Percentiles rank a stretch among this genome's conserved stretches.
Evolutionary conservation across 768 basidiomycete species (phyloP).

Genomic region (Phaeotremella fagi): DNA sequence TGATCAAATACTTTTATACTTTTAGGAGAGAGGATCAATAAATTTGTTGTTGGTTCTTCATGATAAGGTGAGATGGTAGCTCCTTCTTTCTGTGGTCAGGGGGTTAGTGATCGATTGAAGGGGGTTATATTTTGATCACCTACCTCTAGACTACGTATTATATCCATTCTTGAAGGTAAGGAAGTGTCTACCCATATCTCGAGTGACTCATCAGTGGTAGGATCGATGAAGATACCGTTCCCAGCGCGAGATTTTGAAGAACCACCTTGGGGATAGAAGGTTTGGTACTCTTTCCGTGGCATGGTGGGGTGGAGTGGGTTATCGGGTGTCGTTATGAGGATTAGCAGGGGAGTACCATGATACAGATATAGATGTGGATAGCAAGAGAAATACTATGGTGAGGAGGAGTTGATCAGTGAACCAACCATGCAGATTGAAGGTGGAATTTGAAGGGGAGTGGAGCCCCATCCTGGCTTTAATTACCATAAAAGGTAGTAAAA

Average conservation of each 20-base stretch:
- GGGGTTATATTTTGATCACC: no score
- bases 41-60: conserved; percentile 3
- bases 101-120: no score
- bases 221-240: conserved; percentile 13
- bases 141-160: conserved; percentile 11
- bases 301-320: no score
- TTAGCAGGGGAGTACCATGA: no score
- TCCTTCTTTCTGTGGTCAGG: conserved; percentile 6
- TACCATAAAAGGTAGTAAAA: no score
- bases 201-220: conserved; percentile 4
- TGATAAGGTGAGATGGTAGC: conserved; percentile 9
- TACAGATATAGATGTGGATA: no score
- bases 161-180: background rate
- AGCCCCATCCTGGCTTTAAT: no score
- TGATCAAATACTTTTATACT: conserved; percentile 20
- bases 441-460: no score
- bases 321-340: no score
- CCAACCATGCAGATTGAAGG: no score
- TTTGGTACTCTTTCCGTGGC: background rate
- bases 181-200: conserved; percentile 22
- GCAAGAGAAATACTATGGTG: no score
- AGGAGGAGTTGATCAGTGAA: no score
- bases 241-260: conserved; percentile 3
- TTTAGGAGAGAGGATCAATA: conserved; percentile 14
- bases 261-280: conserved; percentile 11